These are phyloP conservation scores for Xanthoconium stramineum DNA, from an alignment of 768 basidiomycete genomes.

Conservation along the genomic window DNA sequence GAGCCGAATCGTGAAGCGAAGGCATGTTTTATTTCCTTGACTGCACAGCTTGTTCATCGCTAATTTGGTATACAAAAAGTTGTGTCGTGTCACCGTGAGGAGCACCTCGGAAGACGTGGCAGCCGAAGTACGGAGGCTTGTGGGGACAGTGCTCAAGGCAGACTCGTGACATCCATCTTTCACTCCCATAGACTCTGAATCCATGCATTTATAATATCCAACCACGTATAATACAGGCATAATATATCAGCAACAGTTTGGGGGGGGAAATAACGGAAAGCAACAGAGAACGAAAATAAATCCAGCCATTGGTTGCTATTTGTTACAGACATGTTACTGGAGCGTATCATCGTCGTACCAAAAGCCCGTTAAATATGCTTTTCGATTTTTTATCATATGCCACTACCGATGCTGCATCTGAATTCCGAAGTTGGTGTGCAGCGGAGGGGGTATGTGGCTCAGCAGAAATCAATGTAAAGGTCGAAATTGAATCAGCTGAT, in stretches of 20 bases:
- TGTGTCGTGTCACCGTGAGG: slow-evolving; percentile 90
- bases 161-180: slow-evolving; percentile 15
- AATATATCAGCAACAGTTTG: slow-evolving; percentile 12
- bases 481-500: slow-evolving; percentile 56
- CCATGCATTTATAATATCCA: slow-evolving; percentile 14
- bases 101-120: slow-evolving; percentile 94
- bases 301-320: background rate
- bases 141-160: slow-evolving; percentile 39
- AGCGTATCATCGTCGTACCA: slow-evolving; percentile 34
- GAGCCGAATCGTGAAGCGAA: slow-evolving; percentile 97
- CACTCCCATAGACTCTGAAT: background rate
- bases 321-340: background rate
- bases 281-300: background rate
- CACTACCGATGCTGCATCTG: slow-evolving; percentile 3
- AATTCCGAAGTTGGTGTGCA: slow-evolving; percentile 1
- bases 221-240: slow-evolving; percentile 26
- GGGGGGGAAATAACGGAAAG: background rate
- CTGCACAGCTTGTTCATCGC: background rate
- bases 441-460: slow-evolving; percentile 8
- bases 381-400: slow-evolving; percentile 31
- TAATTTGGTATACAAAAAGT: slow-evolving; percentile 39
- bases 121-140: slow-evolving; percentile 55
- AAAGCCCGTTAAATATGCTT: slow-evolving; percentile 40
- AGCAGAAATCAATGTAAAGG: slow-evolving; percentile 13
- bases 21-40: slow-evolving; percentile 41